A percentile compares a stretch with the other conserved stretches of the same genome.
These are phyloP conservation scores for Vitis hybrid DNA, from an alignment of 177 flowering plant species.

Conservation along the genomic window DNA sequence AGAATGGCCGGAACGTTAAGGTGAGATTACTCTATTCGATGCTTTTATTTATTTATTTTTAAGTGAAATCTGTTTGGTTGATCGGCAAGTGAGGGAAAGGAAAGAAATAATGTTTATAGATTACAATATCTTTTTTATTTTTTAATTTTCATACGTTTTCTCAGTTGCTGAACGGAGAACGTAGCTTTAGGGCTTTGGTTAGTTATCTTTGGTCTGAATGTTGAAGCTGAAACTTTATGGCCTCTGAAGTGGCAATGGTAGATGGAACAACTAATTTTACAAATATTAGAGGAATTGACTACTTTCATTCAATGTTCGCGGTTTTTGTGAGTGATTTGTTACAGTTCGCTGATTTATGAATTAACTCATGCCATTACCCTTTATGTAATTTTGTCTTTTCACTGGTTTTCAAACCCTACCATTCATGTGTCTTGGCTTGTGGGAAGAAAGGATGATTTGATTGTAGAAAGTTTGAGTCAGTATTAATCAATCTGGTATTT, in stretches of 20 bases:
- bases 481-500: too few species aligned
- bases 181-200: neutral
- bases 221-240: neutral
- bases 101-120: too few species aligned
- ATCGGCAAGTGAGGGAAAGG: too few species aligned
- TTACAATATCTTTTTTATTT: too few species aligned
- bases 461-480: too few species aligned
- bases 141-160: too few species aligned
- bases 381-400: too few species aligned
- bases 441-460: too few species aligned
- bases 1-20: constrained; percentile 26
- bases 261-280: neutral
- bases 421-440: too few species aligned
- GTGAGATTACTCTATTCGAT: constrained; percentile 11
- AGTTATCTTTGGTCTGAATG: neutral
- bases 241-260: neutral
- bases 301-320: too few species aligned
- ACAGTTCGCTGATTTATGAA: neutral
- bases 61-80: neutral
- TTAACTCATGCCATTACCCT: neutral
- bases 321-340: neutral
- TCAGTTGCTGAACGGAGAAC: neutral
- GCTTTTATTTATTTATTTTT: neutral
- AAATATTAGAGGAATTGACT: too few species aligned
- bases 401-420: too few species aligned